Conservation (phyloP, 1,139 yeast genomes). For the Yamadazyma triangularis region DNA sequence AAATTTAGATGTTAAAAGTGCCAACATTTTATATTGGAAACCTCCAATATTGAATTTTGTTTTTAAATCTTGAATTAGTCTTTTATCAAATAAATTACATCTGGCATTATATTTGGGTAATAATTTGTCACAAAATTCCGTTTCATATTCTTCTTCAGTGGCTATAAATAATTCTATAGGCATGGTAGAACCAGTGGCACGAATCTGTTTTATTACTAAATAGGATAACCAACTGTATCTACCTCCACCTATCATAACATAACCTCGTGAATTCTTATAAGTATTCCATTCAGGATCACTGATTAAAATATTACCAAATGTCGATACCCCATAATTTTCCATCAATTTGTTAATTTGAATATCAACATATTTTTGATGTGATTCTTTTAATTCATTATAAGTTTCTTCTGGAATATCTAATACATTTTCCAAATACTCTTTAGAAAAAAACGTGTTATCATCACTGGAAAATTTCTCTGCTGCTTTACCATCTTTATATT, state of each 20-base stretch:
- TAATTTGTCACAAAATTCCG: constrained; percentile 47
- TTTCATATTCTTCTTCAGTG: constrained; percentile 42
- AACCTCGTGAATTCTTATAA: constrained; percentile 35
- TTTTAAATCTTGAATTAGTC: constrained; percentile 19
- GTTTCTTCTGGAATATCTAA: constrained; percentile 34
- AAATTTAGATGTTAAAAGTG: constrained; percentile 54
- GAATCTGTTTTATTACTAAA: constrained; percentile 38
- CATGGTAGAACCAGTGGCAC: constrained; percentile 34
- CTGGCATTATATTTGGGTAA: constrained; percentile 50
- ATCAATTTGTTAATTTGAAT: constrained; percentile 27
- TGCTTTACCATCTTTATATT: constrained; percentile 30
- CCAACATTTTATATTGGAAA: constrained; percentile 60
- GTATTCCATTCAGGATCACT: constrained; percentile 33
- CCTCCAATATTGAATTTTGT: constrained; percentile 42
- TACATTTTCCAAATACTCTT: constrained; percentile 35
- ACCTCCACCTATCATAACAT: constrained; percentile 44
- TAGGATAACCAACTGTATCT: constrained; percentile 42
- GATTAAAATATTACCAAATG: constrained; percentile 35
- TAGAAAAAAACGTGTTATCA: constrained; percentile 28
- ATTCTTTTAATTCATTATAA: constrained; percentile 23
- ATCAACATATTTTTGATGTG: constrained; percentile 29
- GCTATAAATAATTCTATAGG: constrained; percentile 54
- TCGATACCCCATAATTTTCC: constrained; percentile 24
- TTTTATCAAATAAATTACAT: constrained; percentile 46
- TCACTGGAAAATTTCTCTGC: constrained; percentile 23